Evolutionary conservation across 2,329 filamentous ascomycete species (phyloP).

Genomic region (Helicocarpus griseus): DNA sequence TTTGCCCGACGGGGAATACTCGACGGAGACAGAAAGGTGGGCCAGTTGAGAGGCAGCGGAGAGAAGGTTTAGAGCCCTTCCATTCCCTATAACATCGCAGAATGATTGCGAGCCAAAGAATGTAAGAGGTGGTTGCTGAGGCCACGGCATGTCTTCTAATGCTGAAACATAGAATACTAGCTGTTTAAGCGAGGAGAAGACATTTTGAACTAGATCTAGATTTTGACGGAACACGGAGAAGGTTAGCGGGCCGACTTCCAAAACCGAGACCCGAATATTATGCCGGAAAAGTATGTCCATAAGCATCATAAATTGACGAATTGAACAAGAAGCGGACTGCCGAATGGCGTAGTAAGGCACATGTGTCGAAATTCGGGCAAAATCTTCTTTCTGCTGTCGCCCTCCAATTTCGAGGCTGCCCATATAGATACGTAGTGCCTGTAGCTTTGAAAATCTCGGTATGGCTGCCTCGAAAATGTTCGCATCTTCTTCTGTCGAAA

Average conservation of each 20-base stretch:
- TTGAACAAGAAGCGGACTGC: slow-evolving; percentile 1
- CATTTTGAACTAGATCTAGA: background rate
- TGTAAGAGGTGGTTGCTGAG: background rate
- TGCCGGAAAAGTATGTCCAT: background rate
- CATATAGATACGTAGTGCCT: slow-evolving; percentile 1
- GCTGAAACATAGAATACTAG: background rate
- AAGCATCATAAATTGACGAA: slow-evolving; percentile 1
- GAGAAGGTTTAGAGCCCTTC: background rate
- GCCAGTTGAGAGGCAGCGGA: background rate
- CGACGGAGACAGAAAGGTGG: background rate
- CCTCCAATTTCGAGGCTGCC: background rate
- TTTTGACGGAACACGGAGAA: slow-evolving; percentile 3
- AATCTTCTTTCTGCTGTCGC: background rate
- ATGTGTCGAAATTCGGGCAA: background rate
- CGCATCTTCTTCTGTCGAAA: background rate
- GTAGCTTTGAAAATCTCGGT: background rate
- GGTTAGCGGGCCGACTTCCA: background rate
- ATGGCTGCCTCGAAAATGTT: background rate
- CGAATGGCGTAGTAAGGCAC: background rate
- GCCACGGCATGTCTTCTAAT: background rate
- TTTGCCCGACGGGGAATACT: background rate
- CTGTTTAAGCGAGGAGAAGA: background rate
- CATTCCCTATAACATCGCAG: background rate
- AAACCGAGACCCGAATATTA: background rate
- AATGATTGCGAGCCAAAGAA: background rate